Percentiles rank a stretch among this genome's conserved stretches.
Evolutionary conservation across 108 stramenopile species (phyloP).

Genomic region (Nitzschia sp.): DNA sequence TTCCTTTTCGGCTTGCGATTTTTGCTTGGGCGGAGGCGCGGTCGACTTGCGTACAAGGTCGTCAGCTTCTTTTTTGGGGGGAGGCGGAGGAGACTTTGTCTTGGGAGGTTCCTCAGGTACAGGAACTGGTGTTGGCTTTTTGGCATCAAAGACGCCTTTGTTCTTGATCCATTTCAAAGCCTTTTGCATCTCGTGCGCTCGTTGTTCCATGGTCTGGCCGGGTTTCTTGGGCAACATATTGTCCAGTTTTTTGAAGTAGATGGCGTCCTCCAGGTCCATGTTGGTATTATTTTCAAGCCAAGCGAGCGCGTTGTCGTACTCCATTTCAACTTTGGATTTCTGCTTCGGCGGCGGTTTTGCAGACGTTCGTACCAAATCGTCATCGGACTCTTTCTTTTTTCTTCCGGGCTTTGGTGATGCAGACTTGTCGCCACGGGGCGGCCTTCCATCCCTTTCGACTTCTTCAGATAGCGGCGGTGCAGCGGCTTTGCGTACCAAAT

Average conservation of each 20-base stretch:
- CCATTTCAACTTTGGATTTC: background rate
- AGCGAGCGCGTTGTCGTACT: background rate
- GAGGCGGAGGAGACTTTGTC: background rate
- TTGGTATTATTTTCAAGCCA: conserved; percentile 1
- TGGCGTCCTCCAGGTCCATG: conserved; percentile 1
- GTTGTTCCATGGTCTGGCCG: background rate
- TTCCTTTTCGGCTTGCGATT: background rate
- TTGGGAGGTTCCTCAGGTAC: background rate
- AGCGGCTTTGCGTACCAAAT: no score
- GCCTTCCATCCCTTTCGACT: no score
- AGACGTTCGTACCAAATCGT: background rate
- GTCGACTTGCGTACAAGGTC: background rate
- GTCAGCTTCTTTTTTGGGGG: background rate
- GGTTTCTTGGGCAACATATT: conserved; percentile 13
- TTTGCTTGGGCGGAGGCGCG: background rate
- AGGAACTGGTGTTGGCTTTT: background rate
- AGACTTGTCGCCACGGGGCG: no score
- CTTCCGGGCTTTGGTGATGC: background rate
- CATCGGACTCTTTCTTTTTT: background rate
- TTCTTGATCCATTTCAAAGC: conserved; percentile 25
- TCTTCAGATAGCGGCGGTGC: no score
- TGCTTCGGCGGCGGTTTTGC: background rate
- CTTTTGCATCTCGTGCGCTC: conserved; percentile 26
- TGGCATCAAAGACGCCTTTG: conserved; percentile 6
- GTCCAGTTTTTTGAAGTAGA: conserved; percentile 31